Evolutionary conservation across 2,329 filamentous ascomycete species (phyloP).

Genomic region (Pezicula rhizophila): DNA sequence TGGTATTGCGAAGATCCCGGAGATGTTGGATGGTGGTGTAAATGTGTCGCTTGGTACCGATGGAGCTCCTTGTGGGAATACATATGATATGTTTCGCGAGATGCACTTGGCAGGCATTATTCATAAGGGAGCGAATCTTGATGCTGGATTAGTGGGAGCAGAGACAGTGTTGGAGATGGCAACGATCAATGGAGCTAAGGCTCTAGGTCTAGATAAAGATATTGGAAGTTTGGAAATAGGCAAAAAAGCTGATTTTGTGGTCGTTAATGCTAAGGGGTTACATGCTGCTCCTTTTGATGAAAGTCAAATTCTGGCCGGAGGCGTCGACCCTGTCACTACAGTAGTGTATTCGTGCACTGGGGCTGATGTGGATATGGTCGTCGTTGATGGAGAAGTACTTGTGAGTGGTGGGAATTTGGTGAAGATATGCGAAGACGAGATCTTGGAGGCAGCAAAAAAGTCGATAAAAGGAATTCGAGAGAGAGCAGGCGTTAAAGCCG

Average conservation of each 20-base stretch:
- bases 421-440: slow-evolving; percentile 16
- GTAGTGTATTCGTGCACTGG: slow-evolving; percentile 23
- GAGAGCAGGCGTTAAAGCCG: slow-evolving; percentile 13
- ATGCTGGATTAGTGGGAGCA: slow-evolving; percentile 37
- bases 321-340: slow-evolving; percentile 32
- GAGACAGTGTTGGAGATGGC: slow-evolving; percentile 44
- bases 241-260: slow-evolving; percentile 51
- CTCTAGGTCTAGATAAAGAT: slow-evolving; percentile 43
- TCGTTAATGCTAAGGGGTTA: slow-evolving; percentile 32
- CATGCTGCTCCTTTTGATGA: slow-evolving; percentile 32
- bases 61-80: slow-evolving; percentile 46
- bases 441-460: slow-evolving; percentile 12
- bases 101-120: slow-evolving; percentile 45
- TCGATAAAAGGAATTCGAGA: slow-evolving; percentile 16
- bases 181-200: slow-evolving; percentile 43
- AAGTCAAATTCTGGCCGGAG: slow-evolving; percentile 23
- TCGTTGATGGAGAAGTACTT: slow-evolving; percentile 23
- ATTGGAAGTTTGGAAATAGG: slow-evolving; percentile 47
- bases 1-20: slow-evolving; percentile 40
- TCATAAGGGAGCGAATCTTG: slow-evolving; percentile 36
- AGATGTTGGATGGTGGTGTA: slow-evolving; percentile 35
- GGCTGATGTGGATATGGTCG: slow-evolving; percentile 19
- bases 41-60: slow-evolving; percentile 46
- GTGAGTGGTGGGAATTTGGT: slow-evolving; percentile 20
- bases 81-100: slow-evolving; percentile 45